Percentiles rank a stretch among this genome's conserved stretches.
Conservation (phyloP, 306 rosid species). For the Cucurbita ficifolia region DNA sequence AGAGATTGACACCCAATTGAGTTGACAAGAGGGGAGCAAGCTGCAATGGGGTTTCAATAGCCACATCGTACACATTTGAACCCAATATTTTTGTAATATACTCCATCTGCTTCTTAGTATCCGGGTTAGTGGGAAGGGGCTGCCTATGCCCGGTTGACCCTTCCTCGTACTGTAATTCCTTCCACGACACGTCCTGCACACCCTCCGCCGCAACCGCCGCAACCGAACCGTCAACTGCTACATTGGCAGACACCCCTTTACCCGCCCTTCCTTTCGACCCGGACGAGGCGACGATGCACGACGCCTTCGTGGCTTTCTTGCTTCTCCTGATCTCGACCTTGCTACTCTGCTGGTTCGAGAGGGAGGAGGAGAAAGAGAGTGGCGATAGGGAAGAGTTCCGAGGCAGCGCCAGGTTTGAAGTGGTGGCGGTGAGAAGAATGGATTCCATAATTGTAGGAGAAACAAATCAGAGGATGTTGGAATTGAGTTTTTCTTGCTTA, state of each 20-base stretch:
- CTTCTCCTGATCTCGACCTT: neutral
- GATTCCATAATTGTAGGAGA: neutral
- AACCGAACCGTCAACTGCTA: constrained; percentile 1
- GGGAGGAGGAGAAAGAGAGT: neutral
- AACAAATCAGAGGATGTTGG: neutral
- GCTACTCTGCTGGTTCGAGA: neutral
- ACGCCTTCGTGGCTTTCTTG: neutral
- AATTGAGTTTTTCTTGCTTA: neutral
- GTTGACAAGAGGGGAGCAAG: constrained; percentile 54
- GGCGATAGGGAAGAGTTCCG: neutral
- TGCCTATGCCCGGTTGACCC: constrained; percentile 65
- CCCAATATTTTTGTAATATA: constrained; percentile 60
- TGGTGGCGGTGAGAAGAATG: neutral
- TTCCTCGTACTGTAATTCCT: constrained; percentile 39
- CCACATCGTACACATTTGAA: constrained; percentile 71
- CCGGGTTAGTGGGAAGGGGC: constrained; percentile 9
- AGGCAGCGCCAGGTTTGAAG: neutral
- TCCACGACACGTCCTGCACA: constrained; percentile 16
- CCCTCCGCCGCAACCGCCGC: neutral
- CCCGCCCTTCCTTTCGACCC: constrained; percentile 18
- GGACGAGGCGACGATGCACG: constrained; percentile 22
- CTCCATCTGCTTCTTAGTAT: constrained; percentile 16
- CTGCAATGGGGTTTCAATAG: constrained; percentile 60
- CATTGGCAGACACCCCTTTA: constrained; percentile 10
- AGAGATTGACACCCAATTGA: constrained; percentile 41